Conservation (phyloP, 2,329 filamentous ascomycete species). For the Xylariaceae sp. region DNA sequence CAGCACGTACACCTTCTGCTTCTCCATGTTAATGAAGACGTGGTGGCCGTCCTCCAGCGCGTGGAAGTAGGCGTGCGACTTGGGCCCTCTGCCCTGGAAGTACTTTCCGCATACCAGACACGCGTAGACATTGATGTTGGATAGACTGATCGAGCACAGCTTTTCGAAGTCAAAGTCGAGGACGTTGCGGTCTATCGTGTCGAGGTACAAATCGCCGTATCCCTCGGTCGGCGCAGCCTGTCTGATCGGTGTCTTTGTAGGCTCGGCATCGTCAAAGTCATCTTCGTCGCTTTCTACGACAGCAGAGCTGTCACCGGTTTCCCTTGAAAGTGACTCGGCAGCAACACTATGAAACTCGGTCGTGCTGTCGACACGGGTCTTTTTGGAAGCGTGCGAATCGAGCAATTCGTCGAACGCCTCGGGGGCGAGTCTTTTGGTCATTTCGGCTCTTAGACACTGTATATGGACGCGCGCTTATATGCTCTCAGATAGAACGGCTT, state of each 20-base stretch:
- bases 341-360: conserved; percentile 34
- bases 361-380: conserved; percentile 47
- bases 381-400: conserved; percentile 56
- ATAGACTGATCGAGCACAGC: conserved; percentile 89
- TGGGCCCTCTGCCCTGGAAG: conserved; percentile 87
- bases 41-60: conserved; percentile 92
- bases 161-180: conserved; percentile 99
- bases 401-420: conserved; percentile 56
- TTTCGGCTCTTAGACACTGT: conserved; percentile 15
- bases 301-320: conserved; percentile 28
- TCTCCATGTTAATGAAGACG: conserved; percentile 97
- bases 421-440: conserved; percentile 55
- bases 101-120: conserved; percentile 98
- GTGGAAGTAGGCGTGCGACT: conserved; percentile 96
- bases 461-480: background rate
- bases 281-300: conserved; percentile 38
- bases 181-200: conserved; percentile 88
- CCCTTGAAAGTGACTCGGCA: conserved; percentile 26
- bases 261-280: conserved; percentile 37
- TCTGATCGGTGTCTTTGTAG: conserved; percentile 48
- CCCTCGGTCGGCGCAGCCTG: conserved; percentile 78
- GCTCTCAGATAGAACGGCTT: background rate
- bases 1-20: conserved; percentile 83
- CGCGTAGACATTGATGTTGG: conserved; percentile 98
- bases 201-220: conserved; percentile 93